Base-by-base conservation (phyloP, 768 basidiomycete genomes). In the Mycena maculata region DNA sequence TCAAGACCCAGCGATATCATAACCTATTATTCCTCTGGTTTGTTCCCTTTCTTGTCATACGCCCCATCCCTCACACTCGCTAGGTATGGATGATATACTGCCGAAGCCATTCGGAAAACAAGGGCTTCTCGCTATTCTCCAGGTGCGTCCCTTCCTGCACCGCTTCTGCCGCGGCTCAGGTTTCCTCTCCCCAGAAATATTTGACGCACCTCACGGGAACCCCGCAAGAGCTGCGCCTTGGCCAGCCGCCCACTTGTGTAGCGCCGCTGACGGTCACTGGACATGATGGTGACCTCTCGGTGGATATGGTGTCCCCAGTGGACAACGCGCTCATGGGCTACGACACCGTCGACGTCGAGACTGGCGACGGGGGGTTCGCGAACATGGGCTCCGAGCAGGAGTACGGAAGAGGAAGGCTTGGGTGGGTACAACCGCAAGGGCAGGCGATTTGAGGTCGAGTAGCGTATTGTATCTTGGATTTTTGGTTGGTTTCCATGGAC, bases 101-200 rank as follows among this genome's bases (percentile, higher is more conserved):
- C 92, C 95, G 4, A 99, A 99, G 77, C 96, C 96, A 2, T 99
- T 99, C 80, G 96, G 93, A 18, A 94, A 94, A 76, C 89, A 95
- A 74, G 92, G 92, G 18, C 82, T 99, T 28, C 81, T 96, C 54
- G 90, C 91, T 66, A 94, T 98, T 88, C 90, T 99, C 68, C 95
- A 98, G 82, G 93, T 93, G 55, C 31, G 74, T 22, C 55, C 28
- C 30, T 44, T n/a, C 25, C 20, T 33, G 25, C 30, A 11, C 23
- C 38, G 42, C 12, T 45, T 38, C 48, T 15, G 7, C 11, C 16
- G 20, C 53, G 8, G 48, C 28, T 36, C 44, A 30, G 25, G 53
- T 63, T n/a, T 55, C 49, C 18, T 13, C 12, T 23, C 39, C 67
- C 15, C 23, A 92, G 90, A 95, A 93, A 87, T 93, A 95, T 73